Percentiles rank a stretch among this genome's conserved stretches.
Conservation (phyloP, 2,329 filamentous ascomycete genomes). For the Apiospora sp. region DNA sequence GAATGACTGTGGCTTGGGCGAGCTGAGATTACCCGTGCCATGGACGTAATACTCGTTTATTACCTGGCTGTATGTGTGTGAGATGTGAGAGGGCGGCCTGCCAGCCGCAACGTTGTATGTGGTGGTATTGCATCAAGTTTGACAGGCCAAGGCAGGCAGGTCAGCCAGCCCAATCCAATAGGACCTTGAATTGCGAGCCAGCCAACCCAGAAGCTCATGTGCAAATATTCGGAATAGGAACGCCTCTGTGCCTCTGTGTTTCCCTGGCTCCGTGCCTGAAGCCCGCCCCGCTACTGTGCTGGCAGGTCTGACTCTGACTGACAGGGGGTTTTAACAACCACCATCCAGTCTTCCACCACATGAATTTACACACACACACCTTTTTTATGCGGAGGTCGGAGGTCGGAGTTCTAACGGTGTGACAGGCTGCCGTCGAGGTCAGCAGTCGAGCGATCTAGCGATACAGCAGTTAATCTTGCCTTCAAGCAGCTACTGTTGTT, state of each 20-base stretch:
- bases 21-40: slow-evolving; percentile 15
- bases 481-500: background rate
- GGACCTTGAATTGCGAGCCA: background rate
- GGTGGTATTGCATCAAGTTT: slow-evolving; percentile 17
- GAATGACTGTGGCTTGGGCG: slow-evolving; percentile 10
- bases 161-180: slow-evolving; percentile 17
- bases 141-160: slow-evolving; percentile 11
- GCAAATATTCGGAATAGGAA: slow-evolving; percentile 11
- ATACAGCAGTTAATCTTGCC: background rate
- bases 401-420: slow-evolving; percentile 14
- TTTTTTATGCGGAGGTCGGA: background rate
- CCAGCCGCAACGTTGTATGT: slow-evolving; percentile 21
- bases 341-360: background rate
- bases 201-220: background rate
- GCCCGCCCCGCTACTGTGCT: background rate
- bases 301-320: background rate
- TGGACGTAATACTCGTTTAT: background rate
- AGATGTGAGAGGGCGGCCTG: background rate
- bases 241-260: background rate
- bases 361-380: background rate
- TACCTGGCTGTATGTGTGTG: background rate
- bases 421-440: background rate
- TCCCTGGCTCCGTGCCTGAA: background rate
- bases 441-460: background rate
- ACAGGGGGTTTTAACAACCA: background rate